A percentile compares a stretch with the other conserved stretches of the same genome.
Conservation (phyloP, 2,329 filamentous ascomycete species). For the Fusarium euwallaceae region DNA sequence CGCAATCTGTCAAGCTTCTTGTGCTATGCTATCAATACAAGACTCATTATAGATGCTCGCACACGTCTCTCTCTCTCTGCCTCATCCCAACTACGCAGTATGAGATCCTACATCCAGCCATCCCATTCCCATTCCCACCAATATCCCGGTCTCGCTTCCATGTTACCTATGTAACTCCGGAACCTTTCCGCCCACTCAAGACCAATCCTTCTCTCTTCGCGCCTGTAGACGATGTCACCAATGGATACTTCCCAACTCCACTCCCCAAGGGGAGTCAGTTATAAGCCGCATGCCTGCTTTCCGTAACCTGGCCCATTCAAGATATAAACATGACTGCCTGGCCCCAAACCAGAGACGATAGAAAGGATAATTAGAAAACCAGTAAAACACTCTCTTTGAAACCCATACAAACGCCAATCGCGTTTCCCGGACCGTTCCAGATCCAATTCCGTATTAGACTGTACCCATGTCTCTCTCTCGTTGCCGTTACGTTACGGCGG, state of each 20-base stretch:
- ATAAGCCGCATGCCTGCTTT: not conserved
- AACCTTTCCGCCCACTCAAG: constrained; percentile 10
- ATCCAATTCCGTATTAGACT: constrained; percentile 33
- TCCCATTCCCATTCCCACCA: not conserved
- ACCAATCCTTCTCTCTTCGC: constrained; percentile 20
- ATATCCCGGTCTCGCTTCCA: constrained; percentile 8
- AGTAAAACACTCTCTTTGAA: constrained; percentile 33
- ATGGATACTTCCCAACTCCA: constrained; percentile 6
- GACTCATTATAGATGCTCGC: not conserved
- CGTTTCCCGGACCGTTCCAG: constrained; percentile 35
- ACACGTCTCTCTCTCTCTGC: not conserved
- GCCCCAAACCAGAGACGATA: constrained; percentile 38
- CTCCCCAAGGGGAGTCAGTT: not conserved
- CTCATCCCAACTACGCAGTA: constrained; percentile 15
- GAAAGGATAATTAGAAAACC: constrained; percentile 25
- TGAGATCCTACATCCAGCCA: constrained; percentile 25
- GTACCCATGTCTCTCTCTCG: constrained; percentile 17
- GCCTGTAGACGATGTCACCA: constrained; percentile 19
- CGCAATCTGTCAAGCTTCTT: not conserved
- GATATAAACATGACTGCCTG: constrained; percentile 2
- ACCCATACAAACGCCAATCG: constrained; percentile 38
- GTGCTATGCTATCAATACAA: not conserved
- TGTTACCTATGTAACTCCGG: constrained; percentile 6
- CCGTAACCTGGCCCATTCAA: not conserved
- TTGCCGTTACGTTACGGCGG: constrained; percentile 13